Base-by-base conservation (phyloP, 257 asterid genomes). In the Pogostemon cablin region DNA sequence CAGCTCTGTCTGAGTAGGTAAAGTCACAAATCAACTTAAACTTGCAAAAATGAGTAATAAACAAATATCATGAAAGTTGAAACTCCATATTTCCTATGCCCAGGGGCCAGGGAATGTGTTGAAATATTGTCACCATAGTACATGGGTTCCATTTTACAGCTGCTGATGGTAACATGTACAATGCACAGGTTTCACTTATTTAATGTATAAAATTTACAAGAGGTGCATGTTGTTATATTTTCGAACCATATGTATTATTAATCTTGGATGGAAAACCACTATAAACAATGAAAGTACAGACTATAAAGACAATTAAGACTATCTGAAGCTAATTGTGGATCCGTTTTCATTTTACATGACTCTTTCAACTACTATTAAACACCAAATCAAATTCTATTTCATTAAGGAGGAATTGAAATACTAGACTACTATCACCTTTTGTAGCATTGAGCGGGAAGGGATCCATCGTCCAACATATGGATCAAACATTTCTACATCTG, bases 401-500 rank as follows among this genome's bases (percentile, higher is more conserved):
- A 58, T 64, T 6, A 48, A 46, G 56, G 46, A 57, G 69, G 5
- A 61, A 67, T 64, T 48, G 35, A 42, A 61, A 39, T 41, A 6
- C 58, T 41, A 48, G 72, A 65, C 65, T 48, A 20, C 52, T 55
- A 60, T 25, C 69, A 92, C 98, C 98, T 87, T 87, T 68, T 87
- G 82, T 52, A 81, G 85, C 97, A 90, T 82, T 41, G 97, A 90
- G 72, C 90, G 93, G 41, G 92, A 80, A 53, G 78, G 46, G 65
- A 88, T 90, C 97, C 98, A 93, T 58, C 87, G 81, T 32, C 96
- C 95, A 76, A 86, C 72, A 68, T 80, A 68, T 9, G 85, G 79
- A 77, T 93, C 97, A 15, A 84, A 85, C 98, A 93, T 88, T 72
- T 88, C 96, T 66, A 88, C 93, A 39, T 78, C 81, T 49, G 97